A percentile compares a stretch with the other conserved stretches of the same genome.
phyloP scores from a whole-genome alignment of 1,284 basidiomycete species.

The Paramarasmius palmivorus region DNA sequence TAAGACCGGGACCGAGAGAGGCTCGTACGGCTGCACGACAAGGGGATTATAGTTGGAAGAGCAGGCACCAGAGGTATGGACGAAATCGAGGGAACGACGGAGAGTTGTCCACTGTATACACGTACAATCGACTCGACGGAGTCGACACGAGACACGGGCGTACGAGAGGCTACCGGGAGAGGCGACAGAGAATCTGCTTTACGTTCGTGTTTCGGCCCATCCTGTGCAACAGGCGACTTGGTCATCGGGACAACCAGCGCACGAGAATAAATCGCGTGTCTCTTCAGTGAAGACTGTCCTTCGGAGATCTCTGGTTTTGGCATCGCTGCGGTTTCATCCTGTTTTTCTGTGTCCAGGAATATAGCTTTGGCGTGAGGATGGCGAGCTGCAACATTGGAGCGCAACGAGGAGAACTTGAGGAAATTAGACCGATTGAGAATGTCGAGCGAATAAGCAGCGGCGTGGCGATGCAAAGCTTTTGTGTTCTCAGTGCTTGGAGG shows the following conservation, averaged over 20 bases:
- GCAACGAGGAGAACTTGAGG: background rate
- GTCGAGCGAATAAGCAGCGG: background rate
- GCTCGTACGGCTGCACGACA: no score
- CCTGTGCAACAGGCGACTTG: background rate
- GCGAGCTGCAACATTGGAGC: background rate
- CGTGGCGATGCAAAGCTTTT: background rate
- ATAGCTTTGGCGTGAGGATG: background rate
- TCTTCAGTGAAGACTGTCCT: background rate
- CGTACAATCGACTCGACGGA: no score
- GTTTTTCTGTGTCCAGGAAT: background rate
- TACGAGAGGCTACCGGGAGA: no score
- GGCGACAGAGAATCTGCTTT: no score
- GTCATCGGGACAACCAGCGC: background rate
- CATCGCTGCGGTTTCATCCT: background rate
- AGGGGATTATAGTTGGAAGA: no score
- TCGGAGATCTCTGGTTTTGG: background rate
- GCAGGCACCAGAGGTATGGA: no score
- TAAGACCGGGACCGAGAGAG: no score
- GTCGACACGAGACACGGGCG: no score
- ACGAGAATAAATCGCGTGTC: background rate
- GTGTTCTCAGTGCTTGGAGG: background rate
- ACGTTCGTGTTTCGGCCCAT: no score
- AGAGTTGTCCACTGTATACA: no score
- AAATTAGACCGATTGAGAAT: background rate
- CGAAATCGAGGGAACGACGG: no score